Evolutionary conservation across 345 rosid genomes (phyloP).

Genomic region (Citrus unshiu): DNA sequence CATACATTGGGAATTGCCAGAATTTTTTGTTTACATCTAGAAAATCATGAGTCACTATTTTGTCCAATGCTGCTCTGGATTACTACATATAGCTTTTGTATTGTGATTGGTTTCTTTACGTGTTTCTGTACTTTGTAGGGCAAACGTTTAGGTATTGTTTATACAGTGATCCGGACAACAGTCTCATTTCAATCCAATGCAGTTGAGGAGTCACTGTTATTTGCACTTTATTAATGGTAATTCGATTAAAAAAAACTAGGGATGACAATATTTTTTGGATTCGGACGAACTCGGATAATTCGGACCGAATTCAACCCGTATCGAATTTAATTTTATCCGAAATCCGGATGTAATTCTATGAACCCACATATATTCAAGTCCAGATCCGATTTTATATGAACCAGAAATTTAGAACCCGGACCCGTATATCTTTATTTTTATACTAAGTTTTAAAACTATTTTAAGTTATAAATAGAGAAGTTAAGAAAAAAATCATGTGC

Average conservation of each 20-base stretch:
- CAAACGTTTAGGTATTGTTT: not conserved
- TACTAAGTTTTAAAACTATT: no score
- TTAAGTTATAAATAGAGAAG: no score
- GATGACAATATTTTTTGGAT: no score
- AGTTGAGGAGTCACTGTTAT: slow-evolving; percentile 45
- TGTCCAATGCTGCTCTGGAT: not conserved
- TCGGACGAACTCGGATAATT: no score
- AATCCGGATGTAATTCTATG: no score
- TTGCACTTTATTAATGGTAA: slow-evolving; percentile 47
- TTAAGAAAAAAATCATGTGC: no score
- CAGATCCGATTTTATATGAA: no score
- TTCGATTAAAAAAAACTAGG: not conserved
- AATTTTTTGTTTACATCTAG: not conserved
- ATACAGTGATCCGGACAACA: not conserved
- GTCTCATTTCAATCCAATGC: slow-evolving; percentile 34
- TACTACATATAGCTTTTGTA: not conserved
- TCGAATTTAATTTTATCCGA: no score
- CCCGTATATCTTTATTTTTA: no score
- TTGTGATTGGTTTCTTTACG: not conserved
- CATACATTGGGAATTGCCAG: not conserved
- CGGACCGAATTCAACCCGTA: no score
- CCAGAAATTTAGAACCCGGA: no score
- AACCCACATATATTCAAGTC: no score
- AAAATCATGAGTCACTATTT: not conserved
- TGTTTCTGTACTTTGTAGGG: slow-evolving; percentile 4